These are phyloP conservation scores for Saccharomycopsis olivae DNA, from an alignment of 805 yeast species.

Conservation along the genomic window DNA sequence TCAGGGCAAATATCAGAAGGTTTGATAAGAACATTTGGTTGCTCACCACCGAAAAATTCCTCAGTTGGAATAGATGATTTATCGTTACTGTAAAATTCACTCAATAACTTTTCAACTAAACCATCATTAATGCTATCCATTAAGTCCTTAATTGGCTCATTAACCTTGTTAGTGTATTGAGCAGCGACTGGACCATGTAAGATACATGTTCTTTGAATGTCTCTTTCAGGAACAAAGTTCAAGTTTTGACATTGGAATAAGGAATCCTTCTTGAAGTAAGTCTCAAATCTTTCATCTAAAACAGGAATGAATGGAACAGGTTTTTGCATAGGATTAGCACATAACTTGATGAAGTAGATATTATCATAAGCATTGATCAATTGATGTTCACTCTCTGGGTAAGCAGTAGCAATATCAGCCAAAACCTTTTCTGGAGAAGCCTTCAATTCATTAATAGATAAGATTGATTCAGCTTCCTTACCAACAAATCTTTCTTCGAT, in stretches of 20 bases:
- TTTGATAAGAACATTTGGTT: slow-evolving; percentile 22
- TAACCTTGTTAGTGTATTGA: slow-evolving; percentile 71
- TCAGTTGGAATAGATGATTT: slow-evolving; percentile 69
- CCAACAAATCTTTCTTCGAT: slow-evolving; percentile 90
- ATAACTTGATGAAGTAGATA: slow-evolving; percentile 79
- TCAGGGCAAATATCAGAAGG: slow-evolving; percentile 18
- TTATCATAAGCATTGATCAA: slow-evolving; percentile 90
- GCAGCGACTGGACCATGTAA: slow-evolving; percentile 99
- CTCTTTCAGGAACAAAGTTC: slow-evolving; percentile 91
- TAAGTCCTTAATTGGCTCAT: slow-evolving; percentile 89
- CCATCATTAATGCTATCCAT: slow-evolving; percentile 85
- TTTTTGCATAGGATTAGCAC: slow-evolving; percentile 79
- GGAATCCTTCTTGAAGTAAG: slow-evolving; percentile 96
- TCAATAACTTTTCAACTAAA: slow-evolving; percentile 60
- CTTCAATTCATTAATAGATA: slow-evolving; percentile 65
- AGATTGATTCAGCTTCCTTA: slow-evolving; percentile 46
- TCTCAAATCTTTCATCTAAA: slow-evolving; percentile 86
- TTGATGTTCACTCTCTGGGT: slow-evolving; percentile 69
- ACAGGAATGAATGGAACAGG: slow-evolving; percentile 98
- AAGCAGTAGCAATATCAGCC: slow-evolving; percentile 50
- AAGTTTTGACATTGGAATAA: slow-evolving; percentile 98
- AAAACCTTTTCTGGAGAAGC: slow-evolving; percentile 54
- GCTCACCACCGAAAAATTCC: slow-evolving; percentile 72
- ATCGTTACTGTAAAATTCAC: slow-evolving; percentile 63
- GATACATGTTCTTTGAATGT: slow-evolving; percentile 98